phyloP scores from a whole-genome alignment of 768 basidiomycete genomes.

The Podaxis pistillaris region DNA sequence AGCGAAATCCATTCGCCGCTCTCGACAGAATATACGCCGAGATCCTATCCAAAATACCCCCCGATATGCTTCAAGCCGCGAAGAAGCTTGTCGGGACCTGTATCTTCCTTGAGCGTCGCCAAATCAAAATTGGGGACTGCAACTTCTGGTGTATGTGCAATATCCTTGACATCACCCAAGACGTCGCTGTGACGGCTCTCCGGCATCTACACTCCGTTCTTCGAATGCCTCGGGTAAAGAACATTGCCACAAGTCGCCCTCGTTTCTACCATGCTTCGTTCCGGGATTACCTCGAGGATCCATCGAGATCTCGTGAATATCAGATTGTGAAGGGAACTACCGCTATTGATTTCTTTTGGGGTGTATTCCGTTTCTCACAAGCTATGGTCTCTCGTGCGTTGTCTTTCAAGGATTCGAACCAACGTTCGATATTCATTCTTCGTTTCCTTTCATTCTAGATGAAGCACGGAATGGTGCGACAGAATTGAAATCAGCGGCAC shows the following conservation, averaged over 20 bases:
- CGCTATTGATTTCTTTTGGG: background rate
- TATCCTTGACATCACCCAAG: background rate
- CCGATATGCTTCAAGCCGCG: background rate
- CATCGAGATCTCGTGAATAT: background rate
- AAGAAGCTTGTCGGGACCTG: background rate
- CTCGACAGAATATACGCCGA: conserved; percentile 11
- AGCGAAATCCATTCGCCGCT: background rate
- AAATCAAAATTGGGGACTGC: no score
- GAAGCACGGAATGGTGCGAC: no score
- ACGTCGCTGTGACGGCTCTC: background rate
- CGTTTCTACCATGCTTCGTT: background rate
- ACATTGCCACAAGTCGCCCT: background rate
- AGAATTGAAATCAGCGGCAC: no score
- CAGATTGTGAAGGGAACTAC: background rate
- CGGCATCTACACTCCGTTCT: background rate
- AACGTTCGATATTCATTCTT: no score
- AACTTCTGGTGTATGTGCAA: background rate
- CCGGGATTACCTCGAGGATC: background rate
- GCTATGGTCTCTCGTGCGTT: no score
- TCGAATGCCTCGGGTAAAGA: background rate
- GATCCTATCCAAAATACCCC: background rate
- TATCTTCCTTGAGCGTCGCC: background rate
- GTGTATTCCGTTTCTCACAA: background rate
- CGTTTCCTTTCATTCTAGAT: no score
- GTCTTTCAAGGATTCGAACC: no score